Evolutionary conservation across 1,284 basidiomycete genomes (phyloP).

Genomic region (Chondrostereum purpureum): DNA sequence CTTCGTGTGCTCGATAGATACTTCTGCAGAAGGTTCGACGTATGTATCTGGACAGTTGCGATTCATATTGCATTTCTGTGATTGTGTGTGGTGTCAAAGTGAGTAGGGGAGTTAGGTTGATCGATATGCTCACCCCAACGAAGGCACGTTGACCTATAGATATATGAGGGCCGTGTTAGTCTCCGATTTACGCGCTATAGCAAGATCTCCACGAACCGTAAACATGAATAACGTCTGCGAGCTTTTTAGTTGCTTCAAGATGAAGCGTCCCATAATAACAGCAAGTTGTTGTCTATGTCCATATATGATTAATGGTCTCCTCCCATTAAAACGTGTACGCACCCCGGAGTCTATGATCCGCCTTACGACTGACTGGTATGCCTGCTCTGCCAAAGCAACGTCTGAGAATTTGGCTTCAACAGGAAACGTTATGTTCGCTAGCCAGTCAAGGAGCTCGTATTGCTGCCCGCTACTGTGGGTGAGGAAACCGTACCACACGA

Average conservation of each 20-base stretch:
- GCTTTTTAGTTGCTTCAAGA: slow-evolving; percentile 70
- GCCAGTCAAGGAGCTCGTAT: slow-evolving; percentile 89
- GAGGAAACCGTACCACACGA: slow-evolving; percentile 8
- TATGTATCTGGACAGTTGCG: slow-evolving; percentile 69
- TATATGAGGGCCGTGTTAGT: slow-evolving; percentile 4
- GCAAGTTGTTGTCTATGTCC: slow-evolving; percentile 78
- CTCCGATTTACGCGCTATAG: not conserved
- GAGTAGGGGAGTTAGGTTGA: slow-evolving; percentile 8
- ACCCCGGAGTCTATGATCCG: slow-evolving; percentile 76
- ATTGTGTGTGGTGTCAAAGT: no score
- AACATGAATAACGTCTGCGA: slow-evolving; percentile 71
- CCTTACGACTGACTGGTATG: slow-evolving; percentile 73
- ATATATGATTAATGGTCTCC: not conserved
- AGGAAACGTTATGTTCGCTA: slow-evolving; percentile 83
- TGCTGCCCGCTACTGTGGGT: slow-evolving; percentile 56
- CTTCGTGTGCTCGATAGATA: slow-evolving; percentile 56
- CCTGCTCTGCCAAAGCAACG: slow-evolving; percentile 58
- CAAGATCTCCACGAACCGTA: slow-evolving; percentile 38
- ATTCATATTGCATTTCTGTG: slow-evolving; percentile 93
- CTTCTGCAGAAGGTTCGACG: slow-evolving; percentile 55
- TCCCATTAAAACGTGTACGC: slow-evolving; percentile 22
- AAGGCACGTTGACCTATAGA: slow-evolving; percentile 78
- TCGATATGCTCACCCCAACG: slow-evolving; percentile 57
- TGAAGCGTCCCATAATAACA: slow-evolving; percentile 91
- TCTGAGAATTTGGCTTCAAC: slow-evolving; percentile 81